Percentiles rank a stretch among this genome's conserved stretches.
Conservation (phyloP, 2,329 filamentous ascomycete species). For the Fusarium nisikadoi region DNA sequence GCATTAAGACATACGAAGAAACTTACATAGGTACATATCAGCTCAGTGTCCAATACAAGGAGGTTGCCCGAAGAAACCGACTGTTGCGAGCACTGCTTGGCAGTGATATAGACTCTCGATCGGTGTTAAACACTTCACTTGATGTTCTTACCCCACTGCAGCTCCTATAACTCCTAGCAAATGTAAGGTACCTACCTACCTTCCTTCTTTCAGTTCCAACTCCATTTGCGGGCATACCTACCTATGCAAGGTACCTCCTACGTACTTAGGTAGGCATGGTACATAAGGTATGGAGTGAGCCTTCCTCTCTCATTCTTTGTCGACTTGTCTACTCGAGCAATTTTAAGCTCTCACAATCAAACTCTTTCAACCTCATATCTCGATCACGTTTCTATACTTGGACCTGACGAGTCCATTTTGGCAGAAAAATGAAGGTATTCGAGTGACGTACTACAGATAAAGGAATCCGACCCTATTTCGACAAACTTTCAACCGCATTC, state of each 20-base stretch:
- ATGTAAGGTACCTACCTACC: neutral
- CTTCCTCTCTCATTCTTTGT: neutral
- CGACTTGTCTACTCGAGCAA: neutral
- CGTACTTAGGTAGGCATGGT: neutral
- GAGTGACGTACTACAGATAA: neutral
- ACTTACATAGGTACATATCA: neutral
- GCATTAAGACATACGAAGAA: neutral
- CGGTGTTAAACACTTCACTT: neutral
- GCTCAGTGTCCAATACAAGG: neutral
- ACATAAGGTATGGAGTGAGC: neutral
- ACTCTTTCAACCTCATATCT: neutral
- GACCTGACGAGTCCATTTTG: slow-evolving; percentile 8
- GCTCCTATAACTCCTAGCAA: neutral
- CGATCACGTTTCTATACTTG: neutral
- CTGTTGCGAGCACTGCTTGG: slow-evolving; percentile 5
- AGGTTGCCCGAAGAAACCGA: neutral
- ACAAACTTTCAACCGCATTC: neutral
- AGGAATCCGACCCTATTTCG: neutral
- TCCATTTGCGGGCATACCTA: neutral
- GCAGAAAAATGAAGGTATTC: slow-evolving; percentile 1
- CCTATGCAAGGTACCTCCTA: neutral
- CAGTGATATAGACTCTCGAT: neutral
- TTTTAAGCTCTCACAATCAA: neutral
- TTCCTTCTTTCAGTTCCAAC: neutral
- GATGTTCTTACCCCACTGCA: neutral